These are phyloP conservation scores for Rhytidiadelphus loreus DNA, from an alignment of 225 moss, liverwort and hornwort species.

Conservation along the genomic window DNA sequence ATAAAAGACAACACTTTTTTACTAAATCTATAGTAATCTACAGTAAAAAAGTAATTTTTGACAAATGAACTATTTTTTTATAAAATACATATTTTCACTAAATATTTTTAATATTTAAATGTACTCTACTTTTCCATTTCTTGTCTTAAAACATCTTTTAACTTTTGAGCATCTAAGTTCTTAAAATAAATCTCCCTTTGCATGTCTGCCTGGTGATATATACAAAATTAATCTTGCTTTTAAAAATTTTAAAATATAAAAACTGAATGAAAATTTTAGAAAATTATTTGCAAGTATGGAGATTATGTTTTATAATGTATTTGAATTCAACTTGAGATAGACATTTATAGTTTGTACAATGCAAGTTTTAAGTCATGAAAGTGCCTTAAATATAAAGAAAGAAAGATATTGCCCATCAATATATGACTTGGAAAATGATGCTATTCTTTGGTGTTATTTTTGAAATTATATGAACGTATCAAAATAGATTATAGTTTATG, in stretches of 20 bases:
- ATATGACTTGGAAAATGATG: background rate
- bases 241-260: no score
- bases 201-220: constrained; percentile 35
- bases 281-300: background rate
- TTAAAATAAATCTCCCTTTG: constrained; percentile 38
- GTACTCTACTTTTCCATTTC: constrained; percentile 51
- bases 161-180: constrained; percentile 51
- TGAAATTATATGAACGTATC: background rate
- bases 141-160: constrained; percentile 19
- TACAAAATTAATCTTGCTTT: background rate
- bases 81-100: background rate
- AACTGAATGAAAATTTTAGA: background rate
- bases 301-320: background rate
- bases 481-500: no score
- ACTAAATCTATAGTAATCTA: background rate
- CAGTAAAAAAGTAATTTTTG: background rate
- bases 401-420: background rate
- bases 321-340: no score
- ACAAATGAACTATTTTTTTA: background rate
- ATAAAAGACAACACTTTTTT: background rate
- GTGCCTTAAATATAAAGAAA: background rate
- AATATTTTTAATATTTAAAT: background rate
- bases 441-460: background rate
- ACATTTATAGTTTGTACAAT: background rate
- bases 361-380: background rate